Evolutionary conservation across 2,329 filamentous ascomycete species (phyloP).

Genomic region (Hypoxylon sp.): DNA sequence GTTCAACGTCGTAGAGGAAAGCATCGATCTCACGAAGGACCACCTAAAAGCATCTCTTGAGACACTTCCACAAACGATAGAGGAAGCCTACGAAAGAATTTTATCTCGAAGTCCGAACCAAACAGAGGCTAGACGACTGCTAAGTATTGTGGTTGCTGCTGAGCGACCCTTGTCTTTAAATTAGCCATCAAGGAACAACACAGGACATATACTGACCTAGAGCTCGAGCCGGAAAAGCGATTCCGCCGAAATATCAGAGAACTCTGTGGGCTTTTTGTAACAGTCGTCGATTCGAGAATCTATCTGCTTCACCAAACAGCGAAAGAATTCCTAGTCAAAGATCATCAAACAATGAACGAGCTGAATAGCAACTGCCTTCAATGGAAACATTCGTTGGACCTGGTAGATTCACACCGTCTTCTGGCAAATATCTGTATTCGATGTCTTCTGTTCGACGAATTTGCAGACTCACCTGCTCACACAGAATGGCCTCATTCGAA

Average conservation of each 20-base stretch:
- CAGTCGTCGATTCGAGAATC: slow-evolving; percentile 51
- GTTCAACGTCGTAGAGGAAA: slow-evolving; percentile 37
- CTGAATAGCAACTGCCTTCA: neutral
- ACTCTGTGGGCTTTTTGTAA: slow-evolving; percentile 56
- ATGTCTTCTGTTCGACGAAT: slow-evolving; percentile 14
- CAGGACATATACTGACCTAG: neutral
- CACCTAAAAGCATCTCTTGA: slow-evolving; percentile 24
- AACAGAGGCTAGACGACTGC: slow-evolving; percentile 49
- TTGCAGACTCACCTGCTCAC: neutral
- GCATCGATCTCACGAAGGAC: neutral
- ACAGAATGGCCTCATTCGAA: too few relatives aligned
- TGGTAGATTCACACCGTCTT: slow-evolving; percentile 22
- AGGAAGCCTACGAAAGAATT: slow-evolving; percentile 54
- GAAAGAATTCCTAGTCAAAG: slow-evolving; percentile 53
- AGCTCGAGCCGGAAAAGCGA: slow-evolving; percentile 26
- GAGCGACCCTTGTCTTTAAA: slow-evolving; percentile 51
- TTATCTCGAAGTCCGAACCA: slow-evolving; percentile 49
- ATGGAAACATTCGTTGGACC: slow-evolving; percentile 26
- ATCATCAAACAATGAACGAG: too few relatives aligned
- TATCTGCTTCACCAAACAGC: slow-evolving; percentile 59
- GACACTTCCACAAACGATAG: slow-evolving; percentile 46
- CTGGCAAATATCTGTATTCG: slow-evolving; percentile 31
- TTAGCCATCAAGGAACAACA: slow-evolving; percentile 41
- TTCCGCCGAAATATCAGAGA: slow-evolving; percentile 45
- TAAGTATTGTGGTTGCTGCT: slow-evolving; percentile 55